These are phyloP conservation scores for Botrytis elliptica DNA, from an alignment of 2,329 filamentous ascomycete species.

Conservation along the genomic window DNA sequence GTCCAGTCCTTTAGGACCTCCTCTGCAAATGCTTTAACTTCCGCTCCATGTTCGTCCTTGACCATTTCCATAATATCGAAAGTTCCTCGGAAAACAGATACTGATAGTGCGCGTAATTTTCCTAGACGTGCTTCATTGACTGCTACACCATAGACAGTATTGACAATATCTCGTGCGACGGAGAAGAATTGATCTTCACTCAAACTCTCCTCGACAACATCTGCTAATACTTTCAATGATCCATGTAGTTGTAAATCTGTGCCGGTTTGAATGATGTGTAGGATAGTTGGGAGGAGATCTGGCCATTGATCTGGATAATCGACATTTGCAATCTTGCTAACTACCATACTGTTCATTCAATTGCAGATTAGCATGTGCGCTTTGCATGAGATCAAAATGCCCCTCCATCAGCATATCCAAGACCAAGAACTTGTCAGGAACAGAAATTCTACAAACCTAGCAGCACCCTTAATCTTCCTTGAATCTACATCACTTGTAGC, in stretches of 20 bases:
- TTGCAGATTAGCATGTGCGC: conserved; percentile 19
- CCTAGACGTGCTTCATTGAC: conserved; percentile 72
- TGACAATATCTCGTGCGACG: conserved; percentile 82
- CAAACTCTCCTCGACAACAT: conserved; percentile 90
- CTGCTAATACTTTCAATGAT: conserved; percentile 80
- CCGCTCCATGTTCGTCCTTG: conserved; percentile 84
- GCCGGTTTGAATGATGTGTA: conserved; percentile 73
- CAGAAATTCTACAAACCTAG: conserved; percentile 60
- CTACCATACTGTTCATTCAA: conserved; percentile 54
- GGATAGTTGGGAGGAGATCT: conserved; percentile 75
- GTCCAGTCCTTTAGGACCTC: conserved; percentile 82
- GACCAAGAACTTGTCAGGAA: not conserved
- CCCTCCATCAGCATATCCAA: not conserved
- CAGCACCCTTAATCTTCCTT: conserved; percentile 83
- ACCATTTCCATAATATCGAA: conserved; percentile 97
- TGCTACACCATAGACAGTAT: conserved; percentile 78
- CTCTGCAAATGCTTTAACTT: conserved; percentile 86
- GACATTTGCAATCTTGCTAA: conserved; percentile 89
- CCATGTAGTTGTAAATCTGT: conserved; percentile 82
- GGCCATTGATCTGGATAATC: conserved; percentile 97
- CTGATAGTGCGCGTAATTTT: conserved; percentile 76
- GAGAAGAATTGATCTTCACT: conserved; percentile 94
- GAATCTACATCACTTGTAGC: conserved; percentile 69
- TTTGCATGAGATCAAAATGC: not conserved
- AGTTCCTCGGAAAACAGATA: conserved; percentile 85